Conservation (phyloP, 2,329 filamentous ascomycete species). For the Cladosporium sp. region DNA sequence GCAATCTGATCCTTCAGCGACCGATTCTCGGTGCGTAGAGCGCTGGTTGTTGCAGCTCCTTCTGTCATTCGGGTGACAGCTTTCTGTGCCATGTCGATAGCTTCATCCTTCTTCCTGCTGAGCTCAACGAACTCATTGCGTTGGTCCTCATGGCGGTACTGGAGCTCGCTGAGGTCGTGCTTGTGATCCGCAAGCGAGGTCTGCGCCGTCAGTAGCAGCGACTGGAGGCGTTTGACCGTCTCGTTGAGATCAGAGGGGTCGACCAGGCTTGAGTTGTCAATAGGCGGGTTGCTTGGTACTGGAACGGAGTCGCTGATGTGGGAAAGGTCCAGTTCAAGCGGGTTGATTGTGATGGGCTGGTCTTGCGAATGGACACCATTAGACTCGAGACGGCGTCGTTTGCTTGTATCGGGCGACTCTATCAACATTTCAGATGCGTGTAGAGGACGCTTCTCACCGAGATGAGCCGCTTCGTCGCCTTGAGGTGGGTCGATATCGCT, state of each 20-base stretch:
- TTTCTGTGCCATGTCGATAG: constrained; percentile 20
- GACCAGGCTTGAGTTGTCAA: not conserved
- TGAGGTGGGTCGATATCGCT: constrained; percentile 21
- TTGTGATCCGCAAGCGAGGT: constrained; percentile 25
- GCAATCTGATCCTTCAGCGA: constrained; percentile 27
- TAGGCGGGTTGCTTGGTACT: constrained; percentile 19
- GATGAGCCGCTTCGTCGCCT: not conserved
- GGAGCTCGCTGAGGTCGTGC: constrained; percentile 28
- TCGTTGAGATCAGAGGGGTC: not conserved
- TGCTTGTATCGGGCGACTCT: constrained; percentile 14
- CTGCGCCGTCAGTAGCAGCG: constrained; percentile 21
- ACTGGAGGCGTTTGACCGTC: constrained; percentile 21
- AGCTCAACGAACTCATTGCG: constrained; percentile 24
- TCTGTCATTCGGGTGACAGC: constrained; percentile 22
- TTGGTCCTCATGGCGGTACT: constrained; percentile 32
- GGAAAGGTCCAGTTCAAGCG: constrained; percentile 34
- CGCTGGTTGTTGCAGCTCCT: not conserved
- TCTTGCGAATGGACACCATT: constrained; percentile 11
- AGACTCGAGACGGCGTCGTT: constrained; percentile 24
- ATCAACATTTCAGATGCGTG: constrained; percentile 8
- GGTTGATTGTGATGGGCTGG: constrained; percentile 28
- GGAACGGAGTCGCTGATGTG: constrained; percentile 41
- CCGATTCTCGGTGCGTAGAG: constrained; percentile 24
- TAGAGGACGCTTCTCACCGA: constrained; percentile 19
- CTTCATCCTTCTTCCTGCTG: constrained; percentile 24